A percentile compares a stretch with the other conserved stretches of the same genome.
Evolutionary conservation across 2,329 filamentous ascomycete species (phyloP).

Genomic region (Chaetomium sp.): DNA sequence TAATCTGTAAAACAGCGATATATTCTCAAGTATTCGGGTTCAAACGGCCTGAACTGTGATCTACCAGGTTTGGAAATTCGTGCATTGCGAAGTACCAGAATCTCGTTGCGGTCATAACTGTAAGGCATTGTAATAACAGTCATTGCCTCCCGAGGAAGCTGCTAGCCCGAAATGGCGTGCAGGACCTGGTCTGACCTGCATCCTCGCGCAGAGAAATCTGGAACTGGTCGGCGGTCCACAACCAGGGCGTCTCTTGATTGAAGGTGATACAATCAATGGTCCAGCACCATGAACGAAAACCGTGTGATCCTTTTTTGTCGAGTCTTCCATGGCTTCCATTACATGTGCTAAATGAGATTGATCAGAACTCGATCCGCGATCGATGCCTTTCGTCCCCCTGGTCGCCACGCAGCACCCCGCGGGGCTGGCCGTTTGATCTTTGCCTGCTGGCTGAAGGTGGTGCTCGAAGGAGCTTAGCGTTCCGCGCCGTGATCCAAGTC

Average conservation of each 20-base stretch:
- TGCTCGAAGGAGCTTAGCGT: slow-evolving; percentile 31
- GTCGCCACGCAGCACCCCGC: slow-evolving; percentile 16
- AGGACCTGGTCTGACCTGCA: slow-evolving; percentile 14
- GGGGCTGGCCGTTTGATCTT: slow-evolving; percentile 21
- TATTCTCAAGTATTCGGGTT: background rate
- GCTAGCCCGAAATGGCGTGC: slow-evolving; percentile 12
- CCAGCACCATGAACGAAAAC: background rate
- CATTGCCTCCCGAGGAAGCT: background rate
- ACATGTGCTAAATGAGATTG: background rate
- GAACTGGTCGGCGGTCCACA: slow-evolving; percentile 7
- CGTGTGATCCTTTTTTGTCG: background rate
- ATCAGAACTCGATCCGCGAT: slow-evolving; percentile 5
- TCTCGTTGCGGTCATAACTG: background rate
- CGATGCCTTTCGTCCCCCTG: background rate
- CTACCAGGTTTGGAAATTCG: background rate
- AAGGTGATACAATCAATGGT: background rate
- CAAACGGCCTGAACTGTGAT: background rate
- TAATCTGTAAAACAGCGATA: background rate
- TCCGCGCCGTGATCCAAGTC: slow-evolving; percentile 31
- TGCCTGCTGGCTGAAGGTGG: slow-evolving; percentile 24
- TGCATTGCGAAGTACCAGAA: background rate
- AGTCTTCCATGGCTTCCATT: background rate
- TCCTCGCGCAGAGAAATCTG: slow-evolving; percentile 13
- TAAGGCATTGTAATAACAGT: background rate
- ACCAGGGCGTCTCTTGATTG: slow-evolving; percentile 1